A percentile compares a stretch with the other conserved stretches of the same genome.
phyloP scores from a whole-genome alignment of 352 stramenopile species.

The Blastocystis hominis region DNA sequence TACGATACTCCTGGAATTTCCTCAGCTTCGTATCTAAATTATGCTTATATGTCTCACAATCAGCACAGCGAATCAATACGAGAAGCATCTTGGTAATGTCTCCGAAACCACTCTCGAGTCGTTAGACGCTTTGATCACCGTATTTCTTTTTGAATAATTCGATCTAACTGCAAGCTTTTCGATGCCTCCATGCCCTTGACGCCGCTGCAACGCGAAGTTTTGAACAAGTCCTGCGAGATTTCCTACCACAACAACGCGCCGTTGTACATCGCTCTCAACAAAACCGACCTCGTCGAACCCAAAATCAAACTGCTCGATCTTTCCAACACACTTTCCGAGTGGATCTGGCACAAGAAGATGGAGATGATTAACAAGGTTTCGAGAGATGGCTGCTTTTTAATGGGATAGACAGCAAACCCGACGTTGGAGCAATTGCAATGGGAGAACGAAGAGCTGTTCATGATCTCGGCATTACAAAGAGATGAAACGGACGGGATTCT shows the following conservation, averaged over 20 bases:
- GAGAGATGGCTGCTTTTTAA: background rate
- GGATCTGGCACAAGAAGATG: slow-evolving; percentile 54
- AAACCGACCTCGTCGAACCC: slow-evolving; percentile 29
- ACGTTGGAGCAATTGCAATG: slow-evolving; percentile 28
- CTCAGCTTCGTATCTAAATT: background rate
- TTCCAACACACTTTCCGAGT: background rate
- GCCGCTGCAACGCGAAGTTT: background rate
- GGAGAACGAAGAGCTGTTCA: slow-evolving; percentile 52
- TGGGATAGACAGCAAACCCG: background rate
- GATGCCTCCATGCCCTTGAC: slow-evolving; percentile 23
- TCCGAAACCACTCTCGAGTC: background rate
- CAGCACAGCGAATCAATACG: background rate
- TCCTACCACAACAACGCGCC: background rate
- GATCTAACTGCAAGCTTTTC: background rate
- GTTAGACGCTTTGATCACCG: slow-evolving; percentile 39
- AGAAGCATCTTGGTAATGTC: background rate
- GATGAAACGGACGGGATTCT: slow-evolving; percentile 33
- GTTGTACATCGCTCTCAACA: slow-evolving; percentile 52
- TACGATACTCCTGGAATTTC: slow-evolving; percentile 60
- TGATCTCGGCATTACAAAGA: slow-evolving; percentile 47
- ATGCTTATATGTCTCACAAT: background rate
- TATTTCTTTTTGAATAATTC: background rate
- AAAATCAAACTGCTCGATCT: background rate
- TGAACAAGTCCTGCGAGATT: background rate
- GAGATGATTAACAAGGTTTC: background rate